Evolutionary conservation across 306 rosid genomes (phyloP).

Genomic region (Gleditsia sinensis): DNA sequence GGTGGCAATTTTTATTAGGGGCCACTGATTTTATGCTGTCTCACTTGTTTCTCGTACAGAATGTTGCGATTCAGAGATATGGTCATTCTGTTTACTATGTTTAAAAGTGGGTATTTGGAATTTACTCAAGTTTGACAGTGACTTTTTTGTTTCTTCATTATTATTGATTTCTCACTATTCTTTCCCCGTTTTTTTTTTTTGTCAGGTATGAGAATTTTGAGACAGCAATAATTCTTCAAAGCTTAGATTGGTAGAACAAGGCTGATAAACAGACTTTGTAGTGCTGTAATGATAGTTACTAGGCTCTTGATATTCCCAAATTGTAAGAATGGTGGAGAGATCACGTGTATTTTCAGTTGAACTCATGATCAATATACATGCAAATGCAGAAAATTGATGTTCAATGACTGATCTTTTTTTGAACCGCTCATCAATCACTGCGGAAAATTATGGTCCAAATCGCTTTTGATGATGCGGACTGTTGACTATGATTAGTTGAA

Average conservation of each 20-base stretch:
- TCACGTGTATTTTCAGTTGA: conserved; percentile 46
- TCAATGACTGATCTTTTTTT: background rate
- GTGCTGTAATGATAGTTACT: conserved; percentile 47
- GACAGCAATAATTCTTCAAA: conserved; percentile 48
- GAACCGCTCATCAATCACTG: background rate
- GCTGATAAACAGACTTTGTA: conserved; percentile 42
- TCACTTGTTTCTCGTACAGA: conserved; percentile 53
- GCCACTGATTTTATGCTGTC: conserved; percentile 68
- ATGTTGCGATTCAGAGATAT: conserved; percentile 48
- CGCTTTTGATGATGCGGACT: background rate
- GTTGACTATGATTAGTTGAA: background rate
- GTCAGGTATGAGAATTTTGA: conserved; percentile 52
- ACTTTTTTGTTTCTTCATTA: conserved; percentile 7
- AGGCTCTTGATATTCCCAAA: conserved; percentile 48
- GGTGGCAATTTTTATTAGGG: conserved; percentile 73
- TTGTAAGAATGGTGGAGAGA: conserved; percentile 54
- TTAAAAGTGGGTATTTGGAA: conserved; percentile 53
- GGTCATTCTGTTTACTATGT: conserved; percentile 43
- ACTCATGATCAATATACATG: conserved; percentile 36
- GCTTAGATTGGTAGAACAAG: conserved; percentile 51
- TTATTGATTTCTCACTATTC: conserved; percentile 32
- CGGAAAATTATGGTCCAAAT: background rate
- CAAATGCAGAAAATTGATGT: conserved; percentile 36
- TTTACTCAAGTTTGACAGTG: conserved; percentile 24
- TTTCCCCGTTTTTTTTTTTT: conserved; percentile 29